Evolutionary conservation across 73 alveolate species (phyloP), one percentile per base, ranked within the genome.

Genomic region (Durusdinium trenchii): DNA sequence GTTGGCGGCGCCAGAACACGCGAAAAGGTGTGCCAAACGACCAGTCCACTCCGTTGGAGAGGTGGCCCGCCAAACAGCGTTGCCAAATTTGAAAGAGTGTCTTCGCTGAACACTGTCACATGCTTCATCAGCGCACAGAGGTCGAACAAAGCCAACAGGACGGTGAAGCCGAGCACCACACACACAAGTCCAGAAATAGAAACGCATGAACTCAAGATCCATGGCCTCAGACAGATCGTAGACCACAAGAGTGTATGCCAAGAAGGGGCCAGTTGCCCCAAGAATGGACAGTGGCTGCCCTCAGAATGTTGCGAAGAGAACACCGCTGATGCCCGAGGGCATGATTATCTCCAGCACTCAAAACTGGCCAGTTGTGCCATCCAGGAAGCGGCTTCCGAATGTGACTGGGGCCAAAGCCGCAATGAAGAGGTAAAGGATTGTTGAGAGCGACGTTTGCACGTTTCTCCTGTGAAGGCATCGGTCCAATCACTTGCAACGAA

Each of bases 71-170:
- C n/a, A n/a, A 76, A 40, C n/a, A 76, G 86, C 38, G 38, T n/a
- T 30, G 42, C 42, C 86, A 76, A 38, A 38, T 69, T 69, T 30
- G 92, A 64, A 47, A 82, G 47, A 32, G 47, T 82, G 92, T 82
- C 92, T 46, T 76, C 86, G 52, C 52, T n/a, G 67, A 82, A 82
- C 92, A 14, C n/a, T n/a, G n/a, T n/a, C n/a, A n/a, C n/a, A n/a
- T n/a, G n/a, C n/a, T n/a, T n/a, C n/a, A n/a, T n/a, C n/a, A n/a
- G n/a, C n/a, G n/a, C n/a, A n/a, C n/a, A n/a, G n/a, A n/a, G n/a
- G n/a, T n/a, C n/a, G n/a, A 67, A 67, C 16, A 30, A 38, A 6
- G 81, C 81, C 12, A 67, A 35, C 14, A 64, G n/a, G 9, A 64
- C 6, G 14, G 79, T 64, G 79, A 64, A 64, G 40, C n/a, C 14